phyloP scores from a whole-genome alignment of 2,329 filamentous ascomycete species.

The Xylariales sp. region DNA sequence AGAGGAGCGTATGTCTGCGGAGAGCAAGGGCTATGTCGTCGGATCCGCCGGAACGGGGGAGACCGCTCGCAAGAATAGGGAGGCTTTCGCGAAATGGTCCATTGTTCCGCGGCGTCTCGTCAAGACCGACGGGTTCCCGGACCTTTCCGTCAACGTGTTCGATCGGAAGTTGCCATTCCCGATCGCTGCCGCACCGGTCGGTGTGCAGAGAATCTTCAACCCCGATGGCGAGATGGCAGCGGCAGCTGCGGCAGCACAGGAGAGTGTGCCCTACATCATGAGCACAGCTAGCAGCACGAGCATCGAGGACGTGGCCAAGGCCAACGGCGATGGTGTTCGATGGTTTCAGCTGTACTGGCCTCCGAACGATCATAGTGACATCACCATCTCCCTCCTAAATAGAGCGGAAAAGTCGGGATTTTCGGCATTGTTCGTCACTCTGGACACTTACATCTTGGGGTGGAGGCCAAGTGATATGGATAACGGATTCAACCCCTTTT shows the following conservation, averaged over 20 bases:
- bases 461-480: slow-evolving; percentile 23
- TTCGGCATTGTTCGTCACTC: slow-evolving; percentile 19
- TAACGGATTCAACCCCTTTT: slow-evolving; percentile 23
- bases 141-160: slow-evolving; percentile 13
- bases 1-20: slow-evolving; percentile 20
- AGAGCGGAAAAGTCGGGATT: slow-evolving; percentile 19
- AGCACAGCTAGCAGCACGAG: slow-evolving; percentile 22
- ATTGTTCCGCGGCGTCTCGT: slow-evolving; percentile 20
- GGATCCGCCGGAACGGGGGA: slow-evolving; percentile 20
- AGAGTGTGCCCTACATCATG: slow-evolving; percentile 19
- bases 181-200: slow-evolving; percentile 21
- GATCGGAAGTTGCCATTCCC: slow-evolving; percentile 16
- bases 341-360: slow-evolving; percentile 27
- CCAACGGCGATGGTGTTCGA: slow-evolving; percentile 18
- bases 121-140: slow-evolving; percentile 13
- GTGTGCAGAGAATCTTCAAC: slow-evolving; percentile 23
- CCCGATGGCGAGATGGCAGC: slow-evolving; percentile 20
- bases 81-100: slow-evolving; percentile 19
- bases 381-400: slow-evolving; percentile 19
- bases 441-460: slow-evolving; percentile 24
- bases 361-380: slow-evolving; percentile 16
- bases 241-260: slow-evolving; percentile 16
- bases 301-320: slow-evolving; percentile 23
- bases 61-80: slow-evolving; percentile 20
- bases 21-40: slow-evolving; percentile 19